These are phyloP conservation scores for Silene conica DNA, from an alignment of 148 eudicot genomes.

Conservation along the genomic window DNA sequence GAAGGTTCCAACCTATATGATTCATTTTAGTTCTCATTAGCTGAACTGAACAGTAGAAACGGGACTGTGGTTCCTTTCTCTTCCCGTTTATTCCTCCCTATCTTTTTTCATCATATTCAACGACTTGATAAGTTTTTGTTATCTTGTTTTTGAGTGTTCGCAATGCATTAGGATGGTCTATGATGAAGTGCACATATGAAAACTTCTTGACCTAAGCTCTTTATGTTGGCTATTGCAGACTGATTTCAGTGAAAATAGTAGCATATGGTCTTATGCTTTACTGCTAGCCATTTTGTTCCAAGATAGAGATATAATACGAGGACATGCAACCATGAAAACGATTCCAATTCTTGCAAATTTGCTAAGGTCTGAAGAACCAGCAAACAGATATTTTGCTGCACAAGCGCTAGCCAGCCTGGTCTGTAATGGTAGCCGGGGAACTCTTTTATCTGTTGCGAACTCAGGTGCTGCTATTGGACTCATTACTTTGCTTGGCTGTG, in stretches of 20 bases:
- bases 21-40: neutral
- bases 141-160: slow-evolving; percentile 1
- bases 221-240: slow-evolving; percentile 38
- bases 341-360: slow-evolving; percentile 75
- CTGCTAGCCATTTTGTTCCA: slow-evolving; percentile 82
- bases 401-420: slow-evolving; percentile 90
- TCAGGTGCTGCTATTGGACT: slow-evolving; percentile 88
- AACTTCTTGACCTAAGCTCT: slow-evolving; percentile 16
- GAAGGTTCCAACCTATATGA: neutral
- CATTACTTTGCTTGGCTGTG: slow-evolving; percentile 86
- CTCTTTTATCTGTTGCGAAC: slow-evolving; percentile 92
- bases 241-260: slow-evolving; percentile 63
- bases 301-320: slow-evolving; percentile 87
- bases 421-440: slow-evolving; percentile 95
- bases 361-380: slow-evolving; percentile 80
- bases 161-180: neutral
- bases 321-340: slow-evolving; percentile 79
- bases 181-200: neutral
- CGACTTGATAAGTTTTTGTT: neutral
- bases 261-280: slow-evolving; percentile 80
- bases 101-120: neutral
- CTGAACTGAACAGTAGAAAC: neutral
- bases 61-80: neutral
- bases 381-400: slow-evolving; percentile 89
- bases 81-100: neutral